Base-by-base conservation (phyloP, 495 filamentous ascomycete genomes). In the Haplographium delicatum region DNA sequence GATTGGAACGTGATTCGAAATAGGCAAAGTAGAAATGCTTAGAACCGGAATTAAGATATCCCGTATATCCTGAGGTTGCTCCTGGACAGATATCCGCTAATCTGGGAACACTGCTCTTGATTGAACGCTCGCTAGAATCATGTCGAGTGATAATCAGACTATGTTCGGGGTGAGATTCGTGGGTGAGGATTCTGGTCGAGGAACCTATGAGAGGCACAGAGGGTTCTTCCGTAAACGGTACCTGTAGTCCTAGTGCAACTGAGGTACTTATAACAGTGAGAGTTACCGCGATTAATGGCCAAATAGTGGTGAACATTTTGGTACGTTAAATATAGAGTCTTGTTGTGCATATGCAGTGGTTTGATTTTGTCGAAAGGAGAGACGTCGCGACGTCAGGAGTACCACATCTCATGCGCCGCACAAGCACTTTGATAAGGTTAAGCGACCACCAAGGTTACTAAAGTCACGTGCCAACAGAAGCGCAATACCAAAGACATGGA, bases 1-100 rank as follows among this genome's bases (percentile, higher is more conserved):
- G 43, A 24, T 42, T 25, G 1, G 50, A 41, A 19, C 42, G 43
- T 16, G 43, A 53, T 20, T 53, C 34, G 34, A 53, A 53, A 30
- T 49, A 54, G 2, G 44, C 44, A 28, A 54, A 54, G 51, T 48
- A 54, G 44, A 54, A 48, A 25, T 54, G 37, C 24, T 54, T 54
- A 19, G n/a, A 2, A 6, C 51, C 51, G 19, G 24, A 25, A 18
- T 50, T 50, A 7, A 50, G 46, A 28, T 50, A 50, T 13, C 50
- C 50, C 11, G 50, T 53, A 26, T 53, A 53, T 7, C 50, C 50
- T 13, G 50, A 53, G 15, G 50, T 53, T 18, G 50, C 50, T 28
- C 50, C 50, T 25, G 50, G 50, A 19, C 50, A 53, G 1, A 53
- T 38, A 46, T 53, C 41, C 27, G 31, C 20, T 28, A 53, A 19